Evolutionary conservation across 2,329 filamentous ascomycete genomes (phyloP).

Genomic region (Stagonosporopsis tanaceti): DNA sequence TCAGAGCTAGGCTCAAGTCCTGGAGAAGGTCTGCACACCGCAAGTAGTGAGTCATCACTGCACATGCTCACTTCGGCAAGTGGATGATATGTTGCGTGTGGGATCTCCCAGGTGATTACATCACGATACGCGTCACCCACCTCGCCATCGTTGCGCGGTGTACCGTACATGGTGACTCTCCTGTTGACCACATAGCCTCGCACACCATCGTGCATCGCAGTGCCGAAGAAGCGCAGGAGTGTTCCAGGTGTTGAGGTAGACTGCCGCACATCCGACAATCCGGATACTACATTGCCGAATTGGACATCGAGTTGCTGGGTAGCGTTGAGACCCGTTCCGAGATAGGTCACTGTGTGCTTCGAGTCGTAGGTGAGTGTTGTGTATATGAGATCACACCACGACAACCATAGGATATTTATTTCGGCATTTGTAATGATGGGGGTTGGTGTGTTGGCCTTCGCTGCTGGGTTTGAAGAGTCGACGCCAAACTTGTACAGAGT

Average conservation of each 20-base stretch:
- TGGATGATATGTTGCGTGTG: not conserved
- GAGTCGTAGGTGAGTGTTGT: not conserved
- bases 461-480: not conserved
- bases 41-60: slow-evolving; percentile 4
- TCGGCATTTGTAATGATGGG: slow-evolving; percentile 8
- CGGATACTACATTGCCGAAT: not conserved
- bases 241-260: not conserved
- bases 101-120: not conserved
- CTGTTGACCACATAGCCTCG: slow-evolving; percentile 23
- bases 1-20: not conserved
- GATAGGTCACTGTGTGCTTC: slow-evolving; percentile 24
- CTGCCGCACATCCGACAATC: not conserved
- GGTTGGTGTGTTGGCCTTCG: not conserved
- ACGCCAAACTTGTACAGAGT: slow-evolving; percentile 11
- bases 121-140: not conserved
- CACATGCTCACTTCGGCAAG: not conserved
- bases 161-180: slow-evolving; percentile 22
- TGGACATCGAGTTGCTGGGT: slow-evolving; percentile 12
- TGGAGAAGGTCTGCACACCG: not conserved
- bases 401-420: slow-evolving; percentile 28
- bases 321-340: slow-evolving; percentile 27
- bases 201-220: slow-evolving; percentile 31
- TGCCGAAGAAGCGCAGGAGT: slow-evolving; percentile 29
- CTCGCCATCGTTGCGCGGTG: slow-evolving; percentile 11
- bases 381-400: slow-evolving; percentile 43